phyloP scores from a whole-genome alignment of 192 early-diverging fungal genomes.

The Gonapodya prolifera region DNA sequence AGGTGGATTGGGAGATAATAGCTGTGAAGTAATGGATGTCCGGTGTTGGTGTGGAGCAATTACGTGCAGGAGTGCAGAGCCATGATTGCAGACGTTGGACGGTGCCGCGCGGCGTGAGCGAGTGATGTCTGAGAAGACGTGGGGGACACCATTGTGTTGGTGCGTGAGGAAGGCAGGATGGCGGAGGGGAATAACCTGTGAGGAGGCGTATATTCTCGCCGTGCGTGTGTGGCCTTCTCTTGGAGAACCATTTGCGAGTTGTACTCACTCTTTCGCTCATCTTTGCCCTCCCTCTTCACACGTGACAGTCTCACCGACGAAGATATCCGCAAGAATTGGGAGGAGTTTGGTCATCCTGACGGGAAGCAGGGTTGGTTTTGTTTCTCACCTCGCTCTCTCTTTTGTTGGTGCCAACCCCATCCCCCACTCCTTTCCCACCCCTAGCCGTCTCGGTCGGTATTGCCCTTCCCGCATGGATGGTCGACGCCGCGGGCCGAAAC shows the following conservation, averaged over 20 bases:
- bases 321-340: slow-evolving; percentile 76
- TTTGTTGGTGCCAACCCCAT: neutral
- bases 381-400: slow-evolving; percentile 1
- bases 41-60: too few relatives aligned
- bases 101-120: too few relatives aligned
- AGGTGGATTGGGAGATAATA: too few relatives aligned
- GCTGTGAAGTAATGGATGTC: too few relatives aligned
- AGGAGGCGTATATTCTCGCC: too few relatives aligned
- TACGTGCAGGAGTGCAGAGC: too few relatives aligned
- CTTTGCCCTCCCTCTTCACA: neutral
- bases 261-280: neutral
- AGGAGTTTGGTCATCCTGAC: slow-evolving; percentile 94
- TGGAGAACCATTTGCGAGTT: neutral
- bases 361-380: slow-evolving; percentile 59
- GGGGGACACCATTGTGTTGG: too few relatives aligned
- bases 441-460: slow-evolving; percentile 77
- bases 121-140: too few relatives aligned
- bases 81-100: too few relatives aligned
- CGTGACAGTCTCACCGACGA: slow-evolving; percentile 75
- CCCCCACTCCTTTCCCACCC: slow-evolving; percentile 13
- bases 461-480: slow-evolving; percentile 81
- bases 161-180: too few relatives aligned
- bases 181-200: too few relatives aligned
- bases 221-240: too few relatives aligned
- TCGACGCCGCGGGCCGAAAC: slow-evolving; percentile 59